Percentiles rank a stretch among this genome's conserved stretches.
phyloP scores from a whole-genome alignment of 495 filamentous ascomycete genomes.

The Pyrenopolyporus hunteri region DNA sequence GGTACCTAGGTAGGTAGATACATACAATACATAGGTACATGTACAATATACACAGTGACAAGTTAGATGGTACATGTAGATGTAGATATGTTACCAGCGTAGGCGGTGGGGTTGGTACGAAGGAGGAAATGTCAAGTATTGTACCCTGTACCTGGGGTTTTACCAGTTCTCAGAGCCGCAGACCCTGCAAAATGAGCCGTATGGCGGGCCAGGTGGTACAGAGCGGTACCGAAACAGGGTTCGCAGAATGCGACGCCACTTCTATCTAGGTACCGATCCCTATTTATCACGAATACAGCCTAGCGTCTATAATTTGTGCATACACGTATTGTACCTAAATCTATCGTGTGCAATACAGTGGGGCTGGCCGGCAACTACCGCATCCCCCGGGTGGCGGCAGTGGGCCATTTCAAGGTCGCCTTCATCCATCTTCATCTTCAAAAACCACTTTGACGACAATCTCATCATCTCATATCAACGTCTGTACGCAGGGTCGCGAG shows the following conservation, averaged over 20 bases:
- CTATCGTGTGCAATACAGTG: conserved; percentile 11
- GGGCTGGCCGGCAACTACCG: conserved; percentile 16
- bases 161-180: not conserved
- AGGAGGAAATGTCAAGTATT: no score
- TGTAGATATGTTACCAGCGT: no score
- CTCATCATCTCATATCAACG: not conserved
- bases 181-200: not conserved
- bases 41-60: no score
- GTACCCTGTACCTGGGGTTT: no score
- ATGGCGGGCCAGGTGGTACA: no score
- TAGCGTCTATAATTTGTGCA: conserved; percentile 19
- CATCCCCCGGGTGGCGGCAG: not conserved
- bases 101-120: no score
- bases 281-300: conserved; percentile 3
- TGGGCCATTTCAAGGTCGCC: conserved; percentile 29
- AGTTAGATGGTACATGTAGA: no score
- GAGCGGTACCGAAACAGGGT: no score
- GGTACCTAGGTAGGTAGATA: no score
- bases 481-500: not conserved
- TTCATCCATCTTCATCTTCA: conserved; percentile 18
- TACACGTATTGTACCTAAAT: no score
- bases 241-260: not conserved
- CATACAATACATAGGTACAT: no score
- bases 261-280: conserved; percentile 17
- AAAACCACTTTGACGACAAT: not conserved